A percentile compares a stretch with the other conserved stretches of the same genome.
Evolutionary conservation across 352 stramenopile genomes (phyloP).

Genomic region (Phytopythium montanum): DNA sequence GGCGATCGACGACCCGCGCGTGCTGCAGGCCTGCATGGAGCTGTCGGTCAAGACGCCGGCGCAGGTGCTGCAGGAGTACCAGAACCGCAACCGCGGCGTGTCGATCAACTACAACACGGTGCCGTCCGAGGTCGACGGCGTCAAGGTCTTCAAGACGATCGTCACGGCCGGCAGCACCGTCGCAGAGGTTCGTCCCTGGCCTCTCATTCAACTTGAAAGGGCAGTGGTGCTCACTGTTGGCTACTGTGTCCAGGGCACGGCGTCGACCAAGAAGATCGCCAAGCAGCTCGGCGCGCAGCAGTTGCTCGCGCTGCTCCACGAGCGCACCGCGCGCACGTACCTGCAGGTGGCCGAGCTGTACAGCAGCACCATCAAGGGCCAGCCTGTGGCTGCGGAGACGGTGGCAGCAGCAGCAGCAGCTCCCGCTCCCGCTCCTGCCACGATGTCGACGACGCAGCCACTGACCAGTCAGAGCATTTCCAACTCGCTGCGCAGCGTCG

Average conservation of each 20-base stretch:
- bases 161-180: slow-evolving; percentile 59
- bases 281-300: slow-evolving; percentile 79
- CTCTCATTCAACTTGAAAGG: background rate
- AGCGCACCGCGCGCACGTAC: slow-evolving; percentile 45
- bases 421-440: slow-evolving; percentile 1
- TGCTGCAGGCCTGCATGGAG: slow-evolving; percentile 77
- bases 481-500: slow-evolving; percentile 7
- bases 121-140: slow-evolving; percentile 37
- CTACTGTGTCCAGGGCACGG: slow-evolving; percentile 36
- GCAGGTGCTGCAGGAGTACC: slow-evolving; percentile 85
- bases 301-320: slow-evolving; percentile 60
- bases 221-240: background rate
- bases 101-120: slow-evolving; percentile 84
- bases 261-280: slow-evolving; percentile 75
- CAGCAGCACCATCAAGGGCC: slow-evolving; percentile 42
- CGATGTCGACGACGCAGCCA: background rate
- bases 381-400: slow-evolving; percentile 20
- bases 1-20: slow-evolving; percentile 47
- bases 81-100: slow-evolving; percentile 74
- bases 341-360: slow-evolving; percentile 71
- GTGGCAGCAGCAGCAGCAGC: slow-evolving; percentile 16
- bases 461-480: slow-evolving; percentile 7
- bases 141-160: slow-evolving; percentile 82
- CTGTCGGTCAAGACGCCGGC: slow-evolving; percentile 78
- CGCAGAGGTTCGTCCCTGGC: slow-evolving; percentile 46